Percentiles rank a stretch among this genome's conserved stretches.
These are phyloP conservation scores for Xylaria arbuscula DNA, from an alignment of 2,329 filamentous ascomycete genomes.

Conservation along the genomic window DNA sequence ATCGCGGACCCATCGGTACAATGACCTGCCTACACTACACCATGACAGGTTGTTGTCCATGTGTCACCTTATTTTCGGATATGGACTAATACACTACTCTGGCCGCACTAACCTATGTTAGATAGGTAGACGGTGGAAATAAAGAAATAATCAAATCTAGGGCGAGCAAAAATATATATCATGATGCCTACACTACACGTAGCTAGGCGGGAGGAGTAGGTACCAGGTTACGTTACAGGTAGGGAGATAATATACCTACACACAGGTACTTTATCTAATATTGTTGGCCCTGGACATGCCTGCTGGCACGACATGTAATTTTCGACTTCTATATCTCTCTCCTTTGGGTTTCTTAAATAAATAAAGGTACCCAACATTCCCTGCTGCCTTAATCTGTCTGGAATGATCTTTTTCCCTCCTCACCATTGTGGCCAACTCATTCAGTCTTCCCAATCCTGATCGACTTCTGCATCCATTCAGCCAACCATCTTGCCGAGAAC, in stretches of 20 bases:
- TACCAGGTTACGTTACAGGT: background rate
- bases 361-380: conserved; percentile 37
- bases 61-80: conserved; percentile 21
- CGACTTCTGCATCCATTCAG: conserved; percentile 4
- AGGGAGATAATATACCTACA: conserved; percentile 4
- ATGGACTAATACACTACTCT: background rate
- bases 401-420: conserved; percentile 9
- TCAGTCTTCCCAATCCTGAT: conserved; percentile 9
- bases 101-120: background rate
- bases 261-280: conserved; percentile 12
- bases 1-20: background rate
- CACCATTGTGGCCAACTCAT: conserved; percentile 16
- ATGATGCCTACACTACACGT: too few relatives aligned
- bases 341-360: conserved; percentile 23
- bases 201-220: too few relatives aligned
- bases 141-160: background rate
- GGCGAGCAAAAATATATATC: background rate
- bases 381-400: conserved; percentile 21
- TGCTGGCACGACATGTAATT: conserved; percentile 27
- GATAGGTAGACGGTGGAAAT: background rate
- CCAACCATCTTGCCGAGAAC: conserved; percentile 18
- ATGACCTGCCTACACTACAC: background rate
- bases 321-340: conserved; percentile 10
- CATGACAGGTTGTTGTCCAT: background rate
- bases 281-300: conserved; percentile 2